Percentiles rank a stretch among this genome's conserved stretches.
These are phyloP conservation scores for Vaccinium macrocarpon DNA, from an alignment of 148 eudicot genomes.

Conservation along the genomic window DNA sequence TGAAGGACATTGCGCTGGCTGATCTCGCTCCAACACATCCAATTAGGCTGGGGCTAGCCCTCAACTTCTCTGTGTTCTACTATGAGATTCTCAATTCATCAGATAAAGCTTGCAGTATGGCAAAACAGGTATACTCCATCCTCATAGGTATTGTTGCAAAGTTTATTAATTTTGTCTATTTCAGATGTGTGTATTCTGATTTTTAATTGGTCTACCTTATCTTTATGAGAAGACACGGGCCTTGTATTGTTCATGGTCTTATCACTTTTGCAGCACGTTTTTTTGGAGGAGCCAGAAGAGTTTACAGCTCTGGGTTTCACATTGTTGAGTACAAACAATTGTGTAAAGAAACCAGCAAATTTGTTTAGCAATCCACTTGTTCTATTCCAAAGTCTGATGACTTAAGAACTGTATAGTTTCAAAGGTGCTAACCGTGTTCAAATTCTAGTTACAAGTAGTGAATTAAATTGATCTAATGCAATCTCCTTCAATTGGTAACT, in stretches of 20 bases:
- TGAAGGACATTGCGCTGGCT: conserved; percentile 50
- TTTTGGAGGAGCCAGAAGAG: background rate
- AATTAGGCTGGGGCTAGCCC: conserved; percentile 48
- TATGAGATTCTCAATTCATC: conserved; percentile 55
- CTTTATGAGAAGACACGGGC: background rate
- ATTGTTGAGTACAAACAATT: background rate
- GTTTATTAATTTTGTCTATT: background rate
- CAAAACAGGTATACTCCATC: conserved; percentile 38
- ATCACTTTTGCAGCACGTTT: background rate
- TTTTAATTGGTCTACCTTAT: background rate
- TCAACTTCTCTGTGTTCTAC: conserved; percentile 55
- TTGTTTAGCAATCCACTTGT: background rate
- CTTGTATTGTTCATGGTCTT: background rate
- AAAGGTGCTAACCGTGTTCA: background rate
- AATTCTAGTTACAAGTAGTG: background rate
- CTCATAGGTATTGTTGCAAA: background rate
- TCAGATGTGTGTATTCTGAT: background rate
- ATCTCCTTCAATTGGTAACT: background rate
- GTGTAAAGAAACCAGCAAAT: background rate
- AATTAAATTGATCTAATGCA: background rate
- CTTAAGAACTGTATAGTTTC: background rate
- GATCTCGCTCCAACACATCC: conserved; percentile 58
- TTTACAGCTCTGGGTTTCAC: background rate
- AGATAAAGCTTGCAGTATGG: conserved; percentile 54
- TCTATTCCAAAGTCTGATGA: background rate